These are phyloP conservation scores for Earliella scabrosa DNA, from an alignment of 1,284 basidiomycete species.

Conservation along the genomic window DNA sequence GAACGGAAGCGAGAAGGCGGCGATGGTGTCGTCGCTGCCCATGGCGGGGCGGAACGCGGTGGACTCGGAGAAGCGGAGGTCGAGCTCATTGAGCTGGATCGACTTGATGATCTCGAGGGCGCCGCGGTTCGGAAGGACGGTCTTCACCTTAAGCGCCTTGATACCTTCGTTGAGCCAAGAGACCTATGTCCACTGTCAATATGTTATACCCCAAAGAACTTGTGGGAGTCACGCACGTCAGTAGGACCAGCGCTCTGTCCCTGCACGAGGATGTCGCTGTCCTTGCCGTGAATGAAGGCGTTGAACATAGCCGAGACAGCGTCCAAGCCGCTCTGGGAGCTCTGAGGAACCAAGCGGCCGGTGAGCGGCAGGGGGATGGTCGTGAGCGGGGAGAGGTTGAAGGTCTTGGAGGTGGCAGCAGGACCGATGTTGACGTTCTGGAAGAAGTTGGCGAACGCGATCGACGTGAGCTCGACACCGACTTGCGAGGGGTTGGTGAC, in stretches of 20 bases:
- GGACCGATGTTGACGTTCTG: conserved; percentile 63
- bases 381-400: conserved; percentile 62
- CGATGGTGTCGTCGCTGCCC: conserved; percentile 63
- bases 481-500: conserved; percentile 79
- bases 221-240: conserved; percentile 48
- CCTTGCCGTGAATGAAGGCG: conserved; percentile 71
- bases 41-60: conserved; percentile 63
- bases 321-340: conserved; percentile 53
- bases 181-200: conserved; percentile 43
- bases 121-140: conserved; percentile 70
- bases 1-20: conserved; percentile 73
- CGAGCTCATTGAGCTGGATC: conserved; percentile 66
- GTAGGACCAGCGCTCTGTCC: conserved; percentile 69
- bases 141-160: conserved; percentile 61
- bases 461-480: conserved; percentile 66
- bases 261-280: conserved; percentile 64
- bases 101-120: conserved; percentile 68
- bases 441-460: conserved; percentile 66
- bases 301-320: conserved; percentile 76
- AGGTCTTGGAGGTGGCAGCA: conserved; percentile 50
- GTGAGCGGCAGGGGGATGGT: conserved; percentile 59
- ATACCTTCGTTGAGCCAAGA: conserved; percentile 82
- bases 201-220: neutral
- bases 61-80: conserved; percentile 61
- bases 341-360: conserved; percentile 72